Evolutionary conservation across 169 alveolate genomes (phyloP).

Genomic region (Cryptosporidium baileyi): DNA sequence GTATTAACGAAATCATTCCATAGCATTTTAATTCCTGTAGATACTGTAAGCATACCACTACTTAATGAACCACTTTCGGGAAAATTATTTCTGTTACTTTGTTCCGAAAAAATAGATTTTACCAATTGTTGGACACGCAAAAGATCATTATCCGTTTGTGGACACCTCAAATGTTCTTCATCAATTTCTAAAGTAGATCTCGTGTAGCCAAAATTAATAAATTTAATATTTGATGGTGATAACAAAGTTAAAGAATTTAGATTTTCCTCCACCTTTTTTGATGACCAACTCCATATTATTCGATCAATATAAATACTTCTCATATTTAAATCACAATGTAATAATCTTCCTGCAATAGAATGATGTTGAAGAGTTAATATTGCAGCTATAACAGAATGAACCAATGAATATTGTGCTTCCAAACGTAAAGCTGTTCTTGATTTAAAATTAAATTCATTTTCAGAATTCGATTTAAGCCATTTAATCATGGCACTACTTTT

Average conservation of each 20-base stretch:
- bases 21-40: constrained; percentile 39
- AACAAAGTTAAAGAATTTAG: constrained; percentile 9
- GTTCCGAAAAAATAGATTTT: constrained; percentile 27
- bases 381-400: constrained; percentile 36
- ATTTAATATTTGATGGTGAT: constrained; percentile 44
- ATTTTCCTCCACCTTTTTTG: constrained; percentile 20
- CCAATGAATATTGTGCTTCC: constrained; percentile 44
- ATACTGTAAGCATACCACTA: constrained; percentile 20
- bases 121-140: constrained; percentile 22
- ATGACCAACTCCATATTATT: constrained; percentile 58
- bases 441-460: not conserved
- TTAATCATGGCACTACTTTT: constrained; percentile 22
- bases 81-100: constrained; percentile 35
- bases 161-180: constrained; percentile 12
- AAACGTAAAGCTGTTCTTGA: constrained; percentile 13
- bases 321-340: constrained; percentile 45
- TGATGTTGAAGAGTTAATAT: constrained; percentile 53
- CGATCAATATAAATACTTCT: constrained; percentile 60
- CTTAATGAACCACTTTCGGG: constrained; percentile 33
- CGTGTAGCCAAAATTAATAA: constrained; percentile 50
- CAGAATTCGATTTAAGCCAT: constrained; percentile 4
- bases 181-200: constrained; percentile 28
- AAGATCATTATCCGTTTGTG: constrained; percentile 49
- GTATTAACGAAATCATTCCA: constrained; percentile 43
- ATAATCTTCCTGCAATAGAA: constrained; percentile 55